Evolutionary conservation across 345 rosid genomes (phyloP), one percentile per base, ranked within the genome.

Genomic region (Populus simonii): DNA sequence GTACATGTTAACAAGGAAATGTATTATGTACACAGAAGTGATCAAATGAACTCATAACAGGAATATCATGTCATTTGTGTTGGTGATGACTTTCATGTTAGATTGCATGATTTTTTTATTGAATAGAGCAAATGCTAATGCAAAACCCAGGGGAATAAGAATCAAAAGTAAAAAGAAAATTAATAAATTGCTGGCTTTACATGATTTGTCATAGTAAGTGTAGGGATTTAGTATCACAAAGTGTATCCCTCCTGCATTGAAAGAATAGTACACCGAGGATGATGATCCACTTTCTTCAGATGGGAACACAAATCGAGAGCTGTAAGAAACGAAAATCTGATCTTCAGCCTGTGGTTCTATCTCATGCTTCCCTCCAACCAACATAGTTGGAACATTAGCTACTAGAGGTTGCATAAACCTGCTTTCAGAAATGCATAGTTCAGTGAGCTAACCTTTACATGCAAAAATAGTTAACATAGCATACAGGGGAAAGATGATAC

Each of bases 161-260:
- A 66, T 43, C 0, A 71, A 35, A 9, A 20, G 16, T 13, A 25
- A 17, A 0, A 13, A 36, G 3, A 70, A 22, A 16, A 45, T 49
- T 16, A 12, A 4, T 13, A 16, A 3, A 45, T 12, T 47, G 62
- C 16, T 7, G 41, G 47, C 11, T 66, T 85, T 87, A 92, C 97
- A 86, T 81, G 96, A 86, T 79, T 87, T 85, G 35, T 90, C 80
- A 77, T 86, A 96, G 41, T 85, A 53, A 53, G 83, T 80, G 82
- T 92, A 96, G 69, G 96, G 89, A 75, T 93, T 89, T 6, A 96
- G 96, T 90, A 96, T 89, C 66, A 96, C 55, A 78, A 93, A 93
- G 70, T 96, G 99, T 67, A 96, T 84, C 66, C 99, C 99, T 4
- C 98, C 99, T 7, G 99, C 93, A 84, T 93, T 89, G 83, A 93